Conservation (phyloP, 208 protist species). For the Trypanosoma mega region DNA sequence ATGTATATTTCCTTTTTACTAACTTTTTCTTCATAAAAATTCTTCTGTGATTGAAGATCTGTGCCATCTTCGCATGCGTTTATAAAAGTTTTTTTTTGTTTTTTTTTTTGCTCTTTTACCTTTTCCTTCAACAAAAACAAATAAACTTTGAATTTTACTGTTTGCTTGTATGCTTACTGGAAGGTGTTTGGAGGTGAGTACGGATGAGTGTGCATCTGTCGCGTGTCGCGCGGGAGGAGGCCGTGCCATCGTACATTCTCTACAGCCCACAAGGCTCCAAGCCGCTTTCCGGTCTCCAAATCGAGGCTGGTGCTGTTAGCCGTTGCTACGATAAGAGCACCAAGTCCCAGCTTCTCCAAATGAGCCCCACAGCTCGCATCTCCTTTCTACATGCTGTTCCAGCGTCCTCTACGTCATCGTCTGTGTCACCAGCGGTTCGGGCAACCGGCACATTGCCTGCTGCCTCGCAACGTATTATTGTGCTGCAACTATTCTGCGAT, state of each 20-base stretch:
- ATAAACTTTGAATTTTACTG: too few relatives aligned
- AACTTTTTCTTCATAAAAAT: not conserved
- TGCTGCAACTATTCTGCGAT: constrained; percentile 57
- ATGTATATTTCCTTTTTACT: constrained; percentile 3
- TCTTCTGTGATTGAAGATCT: not conserved
- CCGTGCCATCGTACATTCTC: constrained; percentile 45
- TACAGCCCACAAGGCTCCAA: constrained; percentile 79
- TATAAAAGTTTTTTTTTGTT: not conserved
- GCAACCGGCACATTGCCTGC: not conserved
- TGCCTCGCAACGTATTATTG: constrained; percentile 39
- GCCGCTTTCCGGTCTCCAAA: constrained; percentile 51
- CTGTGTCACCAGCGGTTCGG: too few relatives aligned
- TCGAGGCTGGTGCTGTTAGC: constrained; percentile 27
- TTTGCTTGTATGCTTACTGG: too few relatives aligned
- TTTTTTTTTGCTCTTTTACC: not conserved
- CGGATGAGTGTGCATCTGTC: not conserved
- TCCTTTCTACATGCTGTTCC: constrained; percentile 41
- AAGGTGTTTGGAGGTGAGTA: too few relatives aligned
- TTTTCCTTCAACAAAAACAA: constrained; percentile 3
- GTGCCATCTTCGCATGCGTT: not conserved
- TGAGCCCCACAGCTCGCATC: constrained; percentile 40
- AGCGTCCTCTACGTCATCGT: too few relatives aligned
- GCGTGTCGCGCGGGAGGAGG: constrained; percentile 1
- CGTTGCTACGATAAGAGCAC: constrained; percentile 67
- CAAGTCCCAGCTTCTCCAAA: constrained; percentile 73